A percentile compares a stretch with the other conserved stretches of the same genome.
Conservation (phyloP, 1,139 yeast genomes). For the Candida sp. region DNA sequence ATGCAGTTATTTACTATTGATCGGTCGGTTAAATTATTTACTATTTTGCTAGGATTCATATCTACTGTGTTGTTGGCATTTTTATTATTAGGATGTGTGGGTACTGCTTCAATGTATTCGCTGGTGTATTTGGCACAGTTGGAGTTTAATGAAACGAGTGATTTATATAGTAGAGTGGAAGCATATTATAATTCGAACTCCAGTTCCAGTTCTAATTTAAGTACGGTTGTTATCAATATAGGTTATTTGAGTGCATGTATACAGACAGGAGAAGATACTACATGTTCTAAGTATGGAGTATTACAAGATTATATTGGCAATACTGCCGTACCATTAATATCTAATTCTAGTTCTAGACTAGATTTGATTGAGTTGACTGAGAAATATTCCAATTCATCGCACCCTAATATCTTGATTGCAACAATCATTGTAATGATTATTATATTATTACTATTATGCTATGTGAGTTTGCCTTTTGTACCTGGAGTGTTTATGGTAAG, state of each 20-base stretch:
- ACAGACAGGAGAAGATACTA: constrained; percentile 16
- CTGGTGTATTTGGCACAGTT: constrained; percentile 44
- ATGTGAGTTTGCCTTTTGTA: constrained; percentile 43
- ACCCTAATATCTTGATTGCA: constrained; percentile 53
- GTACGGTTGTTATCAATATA: constrained; percentile 24
- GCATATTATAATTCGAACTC: not conserved
- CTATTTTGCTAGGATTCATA: constrained; percentile 18
- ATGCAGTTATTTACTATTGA: not conserved
- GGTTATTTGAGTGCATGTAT: constrained; percentile 55
- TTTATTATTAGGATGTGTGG: constrained; percentile 51
- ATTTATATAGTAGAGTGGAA: constrained; percentile 20
- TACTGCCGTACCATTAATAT: constrained; percentile 4
- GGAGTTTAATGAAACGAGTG: constrained; percentile 40
- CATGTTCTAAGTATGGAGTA: constrained; percentile 31
- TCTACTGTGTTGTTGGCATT: constrained; percentile 44
- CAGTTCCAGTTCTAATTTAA: constrained; percentile 23
- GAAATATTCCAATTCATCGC: constrained; percentile 43
- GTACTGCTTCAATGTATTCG: constrained; percentile 35
- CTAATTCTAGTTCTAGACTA: constrained; percentile 15
- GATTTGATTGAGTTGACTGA: constrained; percentile 40
- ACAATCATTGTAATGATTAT: constrained; percentile 42
- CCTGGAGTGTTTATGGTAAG: constrained; percentile 40
- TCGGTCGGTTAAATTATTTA: not conserved
- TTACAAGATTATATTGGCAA: constrained; percentile 14
- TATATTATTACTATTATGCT: constrained; percentile 38